These are phyloP conservation scores for Populus hybrid DNA, from an alignment of 441 rosid genomes.

Conservation along the genomic window DNA sequence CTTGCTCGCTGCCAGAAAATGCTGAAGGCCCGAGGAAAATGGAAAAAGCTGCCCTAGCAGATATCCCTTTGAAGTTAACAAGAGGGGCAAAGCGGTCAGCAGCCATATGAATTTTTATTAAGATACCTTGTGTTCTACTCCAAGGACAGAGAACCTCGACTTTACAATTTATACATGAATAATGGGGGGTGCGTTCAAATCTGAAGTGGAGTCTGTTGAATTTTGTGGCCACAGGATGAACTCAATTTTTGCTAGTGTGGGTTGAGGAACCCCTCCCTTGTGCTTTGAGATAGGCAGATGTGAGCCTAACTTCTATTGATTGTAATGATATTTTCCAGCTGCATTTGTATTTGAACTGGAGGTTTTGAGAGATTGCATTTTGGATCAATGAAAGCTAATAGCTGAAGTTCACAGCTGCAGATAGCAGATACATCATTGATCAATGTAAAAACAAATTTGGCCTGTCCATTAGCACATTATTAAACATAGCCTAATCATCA, in stretches of 20 bases:
- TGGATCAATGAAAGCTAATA: not conserved
- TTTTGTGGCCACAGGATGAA: not conserved
- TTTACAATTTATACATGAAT: not conserved
- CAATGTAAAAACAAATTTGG: not conserved
- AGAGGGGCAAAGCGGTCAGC: conserved; percentile 17
- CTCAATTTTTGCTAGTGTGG: not conserved
- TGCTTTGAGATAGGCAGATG: not conserved
- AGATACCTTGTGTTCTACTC: not conserved
- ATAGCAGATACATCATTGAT: not conserved
- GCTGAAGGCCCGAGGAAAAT: conserved; percentile 4
- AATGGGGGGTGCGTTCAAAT: not conserved
- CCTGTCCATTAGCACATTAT: not conserved
- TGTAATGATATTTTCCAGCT: not conserved
- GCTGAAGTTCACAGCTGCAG: not conserved
- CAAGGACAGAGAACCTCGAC: too few species aligned
- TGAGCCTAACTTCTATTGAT: not conserved
- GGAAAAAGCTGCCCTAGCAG: conserved; percentile 1
- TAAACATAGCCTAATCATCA: not conserved
- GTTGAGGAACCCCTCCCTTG: not conserved
- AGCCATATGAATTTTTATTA: not conserved
- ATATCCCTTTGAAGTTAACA: conserved; percentile 6
- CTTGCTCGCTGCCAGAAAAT: conserved; percentile 10
- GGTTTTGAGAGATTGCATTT: not conserved
- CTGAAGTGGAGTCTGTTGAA: not conserved
- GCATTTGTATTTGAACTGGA: not conserved